These are phyloP conservation scores for Capronia epimyces DNA, from an alignment of 2,329 filamentous ascomycete genomes.

Conservation along the genomic window DNA sequence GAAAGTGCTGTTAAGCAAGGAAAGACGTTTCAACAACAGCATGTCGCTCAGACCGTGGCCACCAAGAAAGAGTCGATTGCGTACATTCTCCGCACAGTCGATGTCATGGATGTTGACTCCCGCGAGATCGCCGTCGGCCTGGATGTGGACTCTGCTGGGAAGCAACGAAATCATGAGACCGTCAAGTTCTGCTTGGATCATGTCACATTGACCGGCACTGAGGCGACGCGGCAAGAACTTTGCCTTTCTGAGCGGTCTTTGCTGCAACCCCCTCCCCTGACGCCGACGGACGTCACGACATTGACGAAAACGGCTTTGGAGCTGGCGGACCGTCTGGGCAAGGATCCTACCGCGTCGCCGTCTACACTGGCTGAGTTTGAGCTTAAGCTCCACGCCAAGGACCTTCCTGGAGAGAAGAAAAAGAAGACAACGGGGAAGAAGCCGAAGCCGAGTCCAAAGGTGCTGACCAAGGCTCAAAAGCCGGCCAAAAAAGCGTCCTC, in stretches of 20 bases:
- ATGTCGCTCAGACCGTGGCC: background rate
- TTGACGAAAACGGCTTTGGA: constrained; percentile 9
- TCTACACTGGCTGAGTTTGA: background rate
- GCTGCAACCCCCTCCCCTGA: constrained; percentile 7
- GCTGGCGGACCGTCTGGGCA: constrained; percentile 6
- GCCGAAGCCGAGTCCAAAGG: no score
- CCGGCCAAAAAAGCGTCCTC: constrained; percentile 16
- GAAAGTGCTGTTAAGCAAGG: background rate
- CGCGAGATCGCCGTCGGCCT: constrained; percentile 1
- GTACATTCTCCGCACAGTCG: constrained; percentile 17
- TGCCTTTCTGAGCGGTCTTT: constrained; percentile 9
- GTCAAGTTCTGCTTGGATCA: constrained; percentile 13
- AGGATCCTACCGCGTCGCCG: constrained; percentile 4
- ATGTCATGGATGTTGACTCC: constrained; percentile 21
- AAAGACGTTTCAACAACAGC: background rate
- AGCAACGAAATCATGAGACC: background rate
- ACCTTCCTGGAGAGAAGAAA: background rate
- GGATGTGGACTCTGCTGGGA: background rate
- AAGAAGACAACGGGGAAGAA: background rate
- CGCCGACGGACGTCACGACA: constrained; percentile 2
- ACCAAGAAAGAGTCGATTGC: background rate
- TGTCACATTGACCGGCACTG: constrained; percentile 17
- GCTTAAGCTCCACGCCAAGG: background rate
- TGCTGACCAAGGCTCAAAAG: background rate
- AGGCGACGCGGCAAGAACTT: constrained; percentile 15